Evolutionary conservation across 1,139 yeast genomes (phyloP), one percentile per base, ranked within the genome.

Genomic region (Kazachstania sp.): DNA sequence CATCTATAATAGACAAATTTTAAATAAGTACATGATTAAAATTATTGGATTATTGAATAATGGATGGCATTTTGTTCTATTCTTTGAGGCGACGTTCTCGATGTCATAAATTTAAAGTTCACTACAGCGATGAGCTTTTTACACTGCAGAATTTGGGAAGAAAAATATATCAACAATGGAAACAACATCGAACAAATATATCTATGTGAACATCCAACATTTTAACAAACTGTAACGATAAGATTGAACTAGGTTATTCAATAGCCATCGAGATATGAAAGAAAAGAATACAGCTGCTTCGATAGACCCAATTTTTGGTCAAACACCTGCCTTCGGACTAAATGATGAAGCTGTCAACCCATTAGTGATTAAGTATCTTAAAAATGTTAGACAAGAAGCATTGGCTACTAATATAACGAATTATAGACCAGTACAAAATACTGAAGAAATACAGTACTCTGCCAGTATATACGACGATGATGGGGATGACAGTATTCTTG

Each of bases 271-370:
- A 32, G 8, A 15, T 15, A 32, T 32, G 36, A 19, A 15, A 15
- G 13, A 38, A 7, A 28, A 47, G 12, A 30, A 47, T 32, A 37
- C 39, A 26, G 45, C 39, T 18, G 51, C 49, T 16, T 19, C 48
- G 8, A 19, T 54, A 26, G 65, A 61, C 46, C 53, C 61, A 1
- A 36, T 55, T 6, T 63, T 60, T 54, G 67, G 66, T 2, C 67
- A 64, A 47, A 44, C 50, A 5, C 49, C 54, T 15, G 66, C 54
- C 3, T 62, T 64, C 51, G 55, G 55, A 4, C 39, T 60, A 11
- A 49, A 51, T 20, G 62, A 56, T 41, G 48, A 54, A 1, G 45
- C 39, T 4, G 67, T 63, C 1, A 49, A 60, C 44, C 65, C 65
- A 5, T 51, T 49, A 28, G 65, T 54, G 2, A 35, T 58, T 4